Percentiles rank a stretch among this genome's conserved stretches.
These are phyloP conservation scores for Amniculicola lignicola DNA, from an alignment of 495 filamentous ascomycete genomes.

Conservation along the genomic window DNA sequence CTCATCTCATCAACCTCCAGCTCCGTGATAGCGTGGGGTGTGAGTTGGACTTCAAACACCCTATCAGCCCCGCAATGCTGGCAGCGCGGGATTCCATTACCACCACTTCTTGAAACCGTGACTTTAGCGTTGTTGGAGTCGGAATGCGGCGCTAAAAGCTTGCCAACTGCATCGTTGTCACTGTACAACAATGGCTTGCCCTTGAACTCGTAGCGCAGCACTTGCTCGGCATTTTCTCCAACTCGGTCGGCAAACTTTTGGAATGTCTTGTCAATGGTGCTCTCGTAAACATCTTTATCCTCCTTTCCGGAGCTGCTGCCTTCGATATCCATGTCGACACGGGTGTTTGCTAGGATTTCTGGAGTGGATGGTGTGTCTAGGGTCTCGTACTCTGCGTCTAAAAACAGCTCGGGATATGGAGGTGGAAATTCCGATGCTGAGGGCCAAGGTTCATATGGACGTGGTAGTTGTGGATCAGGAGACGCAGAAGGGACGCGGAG, in stretches of 20 bases:
- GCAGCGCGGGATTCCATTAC: slow-evolving; percentile 65
- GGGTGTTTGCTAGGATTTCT: slow-evolving; percentile 43
- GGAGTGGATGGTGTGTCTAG: slow-evolving; percentile 55
- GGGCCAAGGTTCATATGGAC: slow-evolving; percentile 69
- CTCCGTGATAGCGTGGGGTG: slow-evolving; percentile 83
- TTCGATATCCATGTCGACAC: slow-evolving; percentile 56
- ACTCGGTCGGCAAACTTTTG: slow-evolving; percentile 86
- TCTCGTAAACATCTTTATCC: slow-evolving; percentile 80
- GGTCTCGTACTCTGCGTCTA: slow-evolving; percentile 91
- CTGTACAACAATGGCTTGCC: slow-evolving; percentile 80
- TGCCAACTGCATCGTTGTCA: slow-evolving; percentile 70
- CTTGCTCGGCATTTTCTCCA: slow-evolving; percentile 88
- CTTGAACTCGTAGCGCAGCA: slow-evolving; percentile 85
- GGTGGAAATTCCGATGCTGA: slow-evolving; percentile 57
- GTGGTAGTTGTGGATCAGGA: slow-evolving; percentile 33
- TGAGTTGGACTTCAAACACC: slow-evolving; percentile 89
- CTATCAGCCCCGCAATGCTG: slow-evolving; percentile 67
- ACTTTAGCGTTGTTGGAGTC: slow-evolving; percentile 33
- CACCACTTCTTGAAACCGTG: slow-evolving; percentile 37
- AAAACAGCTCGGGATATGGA: slow-evolving; percentile 71
- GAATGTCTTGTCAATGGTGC: slow-evolving; percentile 79
- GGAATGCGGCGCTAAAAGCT: slow-evolving; percentile 47
- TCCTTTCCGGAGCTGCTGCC: slow-evolving; percentile 57
- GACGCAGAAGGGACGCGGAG: slow-evolving; percentile 49
- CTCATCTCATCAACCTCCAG: slow-evolving; percentile 76